phyloP scores from a whole-genome alignment of 495 filamentous ascomycete species.

The Hyaloscypha variabilis region DNA sequence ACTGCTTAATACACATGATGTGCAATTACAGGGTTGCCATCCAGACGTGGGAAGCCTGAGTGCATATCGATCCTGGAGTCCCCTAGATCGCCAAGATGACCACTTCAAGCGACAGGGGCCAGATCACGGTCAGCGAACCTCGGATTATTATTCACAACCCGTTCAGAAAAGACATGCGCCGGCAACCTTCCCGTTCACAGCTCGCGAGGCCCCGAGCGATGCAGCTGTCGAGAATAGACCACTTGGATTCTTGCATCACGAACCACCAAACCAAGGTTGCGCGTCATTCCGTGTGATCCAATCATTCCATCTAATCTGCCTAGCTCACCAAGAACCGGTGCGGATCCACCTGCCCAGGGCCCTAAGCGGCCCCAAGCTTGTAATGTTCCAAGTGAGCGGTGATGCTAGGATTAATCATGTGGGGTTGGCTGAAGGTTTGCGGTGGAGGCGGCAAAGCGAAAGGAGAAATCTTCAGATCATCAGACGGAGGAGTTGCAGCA shows the following conservation, averaged over 20 bases:
- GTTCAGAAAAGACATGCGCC: conserved; percentile 7
- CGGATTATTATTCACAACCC: background rate
- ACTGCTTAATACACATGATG: background rate
- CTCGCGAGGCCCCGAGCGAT: background rate
- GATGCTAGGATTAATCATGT: conserved; percentile 20
- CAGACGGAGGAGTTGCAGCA: conserved; percentile 6
- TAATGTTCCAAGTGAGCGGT: conserved; percentile 28
- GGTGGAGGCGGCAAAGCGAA: background rate
- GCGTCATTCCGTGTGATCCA: conserved; percentile 22
- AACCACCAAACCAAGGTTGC: conserved; percentile 13
- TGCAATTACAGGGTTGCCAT: background rate
- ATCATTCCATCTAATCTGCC: conserved; percentile 13
- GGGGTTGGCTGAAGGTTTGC: conserved; percentile 8
- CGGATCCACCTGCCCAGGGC: conserved; percentile 3
- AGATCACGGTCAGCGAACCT: background rate
- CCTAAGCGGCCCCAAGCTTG: conserved; percentile 24
- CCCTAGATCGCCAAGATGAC: background rate
- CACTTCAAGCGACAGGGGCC: background rate
- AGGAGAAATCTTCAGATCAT: conserved; percentile 15
- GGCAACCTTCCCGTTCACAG: conserved; percentile 8
- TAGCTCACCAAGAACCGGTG: background rate
- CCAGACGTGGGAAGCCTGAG: conserved; percentile 16
- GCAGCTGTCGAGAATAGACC: background rate
- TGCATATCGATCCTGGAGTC: conserved; percentile 16
- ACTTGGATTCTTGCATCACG: background rate